Conservation (phyloP, 1,139 yeast species). For the Yamadazyma siamensis region DNA sequence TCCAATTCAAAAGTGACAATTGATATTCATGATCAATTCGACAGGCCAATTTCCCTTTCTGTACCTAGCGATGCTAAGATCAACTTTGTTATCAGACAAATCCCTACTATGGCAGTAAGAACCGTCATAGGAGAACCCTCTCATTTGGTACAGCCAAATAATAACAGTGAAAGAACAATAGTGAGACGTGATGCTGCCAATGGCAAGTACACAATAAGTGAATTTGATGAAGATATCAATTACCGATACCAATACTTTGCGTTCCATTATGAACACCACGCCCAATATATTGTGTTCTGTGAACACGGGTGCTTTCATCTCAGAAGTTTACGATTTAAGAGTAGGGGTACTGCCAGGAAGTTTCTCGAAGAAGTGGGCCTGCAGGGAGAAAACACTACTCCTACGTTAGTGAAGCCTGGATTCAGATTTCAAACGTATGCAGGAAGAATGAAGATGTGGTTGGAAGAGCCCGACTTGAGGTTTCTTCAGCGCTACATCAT, state of each 20-base stretch:
- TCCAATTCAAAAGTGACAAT: not conserved
- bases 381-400: not conserved
- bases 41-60: not conserved
- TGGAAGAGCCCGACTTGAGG: no score
- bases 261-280: conserved; percentile 7
- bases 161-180: not conserved
- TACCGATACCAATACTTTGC: conserved; percentile 5
- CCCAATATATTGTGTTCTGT: conserved; percentile 5
- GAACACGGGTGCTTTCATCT: conserved; percentile 8
- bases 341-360: conserved; percentile 1
- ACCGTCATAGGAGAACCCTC: conserved; percentile 6
- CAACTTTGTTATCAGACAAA: conserved; percentile 1
- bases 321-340: conserved; percentile 2
- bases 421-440: not conserved
- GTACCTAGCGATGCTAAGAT: conserved; percentile 1
- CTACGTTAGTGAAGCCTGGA: conserved; percentile 3
- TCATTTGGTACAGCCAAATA: conserved; percentile 2
- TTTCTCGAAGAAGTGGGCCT: conserved; percentile 2
- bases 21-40: not conserved
- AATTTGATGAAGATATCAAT: conserved; percentile 5
- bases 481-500: no score
- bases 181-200: conserved; percentile 2
- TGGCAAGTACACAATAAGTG: conserved; percentile 4
- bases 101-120: conserved; percentile 2
- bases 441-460: conserved; percentile 3